Evolutionary conservation across 2,329 filamentous ascomycete species (phyloP).

Genomic region (Aspergillus sp.): DNA sequence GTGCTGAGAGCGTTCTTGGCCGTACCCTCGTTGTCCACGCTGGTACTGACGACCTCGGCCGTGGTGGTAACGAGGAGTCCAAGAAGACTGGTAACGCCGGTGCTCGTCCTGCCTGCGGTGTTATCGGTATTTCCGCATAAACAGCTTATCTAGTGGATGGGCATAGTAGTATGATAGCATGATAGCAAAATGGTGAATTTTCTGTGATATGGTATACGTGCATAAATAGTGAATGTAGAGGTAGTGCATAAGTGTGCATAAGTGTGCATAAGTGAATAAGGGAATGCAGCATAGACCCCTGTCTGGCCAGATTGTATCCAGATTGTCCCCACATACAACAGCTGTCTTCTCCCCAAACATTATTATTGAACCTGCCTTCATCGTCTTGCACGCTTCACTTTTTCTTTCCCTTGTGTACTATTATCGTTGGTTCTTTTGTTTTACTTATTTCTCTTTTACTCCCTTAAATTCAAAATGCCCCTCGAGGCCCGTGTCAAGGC

Average conservation of each 20-base stretch:
- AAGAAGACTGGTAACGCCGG: slow-evolving; percentile 98
- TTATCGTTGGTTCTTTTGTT: slow-evolving; percentile 3
- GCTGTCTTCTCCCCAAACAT: too few species aligned
- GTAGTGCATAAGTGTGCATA: too few species aligned
- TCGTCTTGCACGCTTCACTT: neutral
- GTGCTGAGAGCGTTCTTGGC: slow-evolving; percentile 88
- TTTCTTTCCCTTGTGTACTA: slow-evolving; percentile 3
- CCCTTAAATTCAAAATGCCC: slow-evolving; percentile 26
- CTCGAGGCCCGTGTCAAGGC: slow-evolving; percentile 74
- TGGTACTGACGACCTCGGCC: slow-evolving; percentile 94
- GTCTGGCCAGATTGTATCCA: too few species aligned
- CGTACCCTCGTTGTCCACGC: slow-evolving; percentile 91
- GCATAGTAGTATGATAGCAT: too few species aligned
- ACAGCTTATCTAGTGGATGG: slow-evolving; percentile 10
- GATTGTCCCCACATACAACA: too few species aligned
- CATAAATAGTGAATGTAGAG: too few species aligned
- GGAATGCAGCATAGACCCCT: too few species aligned
- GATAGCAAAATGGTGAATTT: too few species aligned
- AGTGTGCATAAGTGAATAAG: too few species aligned
- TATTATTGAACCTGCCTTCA: too few species aligned
- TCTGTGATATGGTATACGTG: too few species aligned
- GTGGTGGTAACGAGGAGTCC: slow-evolving; percentile 85
- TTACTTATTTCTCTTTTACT: slow-evolving; percentile 5
- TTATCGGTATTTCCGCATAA: slow-evolving; percentile 82
- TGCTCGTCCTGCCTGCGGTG: slow-evolving; percentile 85